Evolutionary conservation across 2,329 filamentous ascomycete genomes (phyloP), one percentile per base, ranked within the genome.

Genomic region (Chaetomiaceae sp.): DNA sequence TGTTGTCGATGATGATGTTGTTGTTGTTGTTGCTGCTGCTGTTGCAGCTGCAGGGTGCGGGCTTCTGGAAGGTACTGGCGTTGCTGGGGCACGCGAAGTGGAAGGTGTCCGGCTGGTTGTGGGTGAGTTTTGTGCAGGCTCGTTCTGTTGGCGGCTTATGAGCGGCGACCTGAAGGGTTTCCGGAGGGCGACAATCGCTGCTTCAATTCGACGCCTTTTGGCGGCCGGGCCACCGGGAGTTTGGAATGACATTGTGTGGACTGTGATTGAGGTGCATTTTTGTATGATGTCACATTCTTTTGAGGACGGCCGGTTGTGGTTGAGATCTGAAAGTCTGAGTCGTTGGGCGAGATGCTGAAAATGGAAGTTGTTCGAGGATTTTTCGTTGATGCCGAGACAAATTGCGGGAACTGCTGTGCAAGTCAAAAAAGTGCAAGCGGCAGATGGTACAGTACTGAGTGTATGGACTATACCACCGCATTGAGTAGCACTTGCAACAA

Each of bases 81-180:
- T 46, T 7, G 53, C 25, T 3, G 51, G 33, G 0, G 40, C 9
- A 11, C 10, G 14, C 1, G 50, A 29, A 5, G 20, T 20, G 25
- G 27, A 23, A 9, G 41, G 20, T 1, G 1, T 11, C 4, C 16
- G 27, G 11, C 8, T 34, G 30, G 20, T 11, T 25, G 16, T 43
- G 2, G 48, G 51, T 18, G 45, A 53, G 40, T 36, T n/a, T 5
- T 37, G 37, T 5, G 18, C 14, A 14, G 20, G 23, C 21, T 32
- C 13, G 13, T 38, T 18, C 5, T 51, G 41, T 25, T 47, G 34
- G 16, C 61, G 59, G 29, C 43, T 60, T 32, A 67, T 58, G 32
- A 67, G 42, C 2, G 85, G 86, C 41, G 86, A 89, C 59, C 85
- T 84, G 71, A 90, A 90, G 0, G 86, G 86, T 64, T 84, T 86